Conservation (phyloP, 495 filamentous ascomycete genomes). For the Aspergillus incahuasiensis region DNA sequence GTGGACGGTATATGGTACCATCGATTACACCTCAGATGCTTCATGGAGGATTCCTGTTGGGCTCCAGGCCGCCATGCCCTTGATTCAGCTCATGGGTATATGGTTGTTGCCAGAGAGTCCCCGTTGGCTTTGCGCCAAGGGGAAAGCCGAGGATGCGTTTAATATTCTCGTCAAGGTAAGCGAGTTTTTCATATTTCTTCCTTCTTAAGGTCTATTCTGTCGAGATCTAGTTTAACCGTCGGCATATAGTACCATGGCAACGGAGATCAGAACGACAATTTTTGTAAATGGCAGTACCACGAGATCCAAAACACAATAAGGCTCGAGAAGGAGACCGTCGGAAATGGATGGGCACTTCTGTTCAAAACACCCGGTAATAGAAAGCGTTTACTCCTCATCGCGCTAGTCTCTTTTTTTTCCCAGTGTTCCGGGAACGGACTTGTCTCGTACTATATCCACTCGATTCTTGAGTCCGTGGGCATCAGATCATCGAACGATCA, state of each 20-base stretch:
- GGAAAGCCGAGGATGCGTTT: not conserved
- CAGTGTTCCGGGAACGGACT: slow-evolving; percentile 5
- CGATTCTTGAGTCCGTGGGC: slow-evolving; percentile 1
- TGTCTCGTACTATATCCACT: slow-evolving; percentile 5
- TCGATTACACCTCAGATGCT: not conserved
- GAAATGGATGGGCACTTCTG: not conserved
- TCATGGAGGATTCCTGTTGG: slow-evolving; percentile 2
- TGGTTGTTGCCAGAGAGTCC: slow-evolving; percentile 2
- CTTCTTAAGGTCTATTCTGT: not conserved
- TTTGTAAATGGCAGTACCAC: not conserved
- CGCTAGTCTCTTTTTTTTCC: not conserved
- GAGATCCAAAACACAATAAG: slow-evolving; percentile 1
- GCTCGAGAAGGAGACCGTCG: not conserved
- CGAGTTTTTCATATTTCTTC: not conserved
- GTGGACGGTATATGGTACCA: not conserved
- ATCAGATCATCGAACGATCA: slow-evolving; percentile 1
- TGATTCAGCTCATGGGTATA: not conserved
- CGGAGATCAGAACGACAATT: not conserved
- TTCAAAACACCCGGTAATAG: slow-evolving; percentile 1
- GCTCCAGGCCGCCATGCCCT: slow-evolving; percentile 1
- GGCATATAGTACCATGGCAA: not conserved
- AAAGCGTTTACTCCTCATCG: slow-evolving; percentile 1
- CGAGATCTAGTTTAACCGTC: not conserved
- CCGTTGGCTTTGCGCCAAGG: slow-evolving; percentile 4
- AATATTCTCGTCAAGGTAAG: slow-evolving; percentile 2